Evolutionary conservation across 2,329 filamentous ascomycete genomes (phyloP), one percentile per base, ranked within the genome.

Genomic region (Sporothrix euskadiensis): DNA sequence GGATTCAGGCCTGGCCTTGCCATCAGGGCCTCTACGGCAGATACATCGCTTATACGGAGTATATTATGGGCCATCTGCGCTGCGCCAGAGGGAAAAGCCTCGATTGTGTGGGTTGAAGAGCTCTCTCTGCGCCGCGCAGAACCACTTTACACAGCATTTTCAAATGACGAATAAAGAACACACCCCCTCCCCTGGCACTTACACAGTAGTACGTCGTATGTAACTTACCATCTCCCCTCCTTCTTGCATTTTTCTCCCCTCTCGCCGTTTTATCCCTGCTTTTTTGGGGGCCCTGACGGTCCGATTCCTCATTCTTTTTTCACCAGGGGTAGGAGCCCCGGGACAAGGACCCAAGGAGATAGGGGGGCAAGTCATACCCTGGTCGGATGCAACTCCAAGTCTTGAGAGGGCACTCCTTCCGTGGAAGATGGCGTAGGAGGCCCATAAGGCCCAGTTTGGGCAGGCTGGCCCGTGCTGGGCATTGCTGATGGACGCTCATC

Each of bases 21-120:
- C 26, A 32, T 52, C 26, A 8, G 8, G 16, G 8, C 26, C 47
- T 68, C 41, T 16, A 32, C 14, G 6, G 26, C 19, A 41, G 32
- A 69, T 56, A 19, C 32, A 69, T 56, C 49, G 49, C 66, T 69
- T 56, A 35, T 26, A n/a, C n/a, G 47, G 26, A 56, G 16, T n/a
- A 52, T 12, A 19, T 14, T 26, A 3, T 47, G 32, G n/a, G n/a
- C n/a, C 12, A 26, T 22, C 14, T 26, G n/a, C 61, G 16, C 16
- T 26, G n/a, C 61, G 16, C 16, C 35, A 47, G 61, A 52, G 61
- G 30, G 57, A 30, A 14, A 12, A 30, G 54, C 54, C 22, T 57
- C 4, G 49, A n/a, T 35, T 35, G 49, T 14, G 12, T 49, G 47
- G 52, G 44, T 56, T 56, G n/a, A 56, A 26, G 52, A 56, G 9